A percentile compares a stretch with the other conserved stretches of the same genome.
Conservation (phyloP, 805 yeast genomes). For the Candida nanaspora region DNA sequence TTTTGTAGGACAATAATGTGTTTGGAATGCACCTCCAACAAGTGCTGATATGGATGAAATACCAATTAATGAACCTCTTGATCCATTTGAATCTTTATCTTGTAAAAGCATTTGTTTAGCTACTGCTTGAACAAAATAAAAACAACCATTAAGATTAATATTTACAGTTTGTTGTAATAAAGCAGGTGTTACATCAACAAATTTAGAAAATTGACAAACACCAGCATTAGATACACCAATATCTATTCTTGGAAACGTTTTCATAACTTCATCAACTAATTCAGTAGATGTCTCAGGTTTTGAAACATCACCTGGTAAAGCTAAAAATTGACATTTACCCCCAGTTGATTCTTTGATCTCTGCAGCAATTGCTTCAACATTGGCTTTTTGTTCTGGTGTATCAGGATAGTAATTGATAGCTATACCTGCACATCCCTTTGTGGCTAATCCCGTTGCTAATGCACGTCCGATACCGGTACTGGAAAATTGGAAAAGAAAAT, state of each 20-base stretch:
- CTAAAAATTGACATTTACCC: conserved; percentile 15
- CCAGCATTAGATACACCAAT: conserved; percentile 42
- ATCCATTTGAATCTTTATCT: conserved; percentile 18
- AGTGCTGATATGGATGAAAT: conserved; percentile 35
- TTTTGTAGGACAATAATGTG: conserved; percentile 41
- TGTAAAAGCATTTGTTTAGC: conserved; percentile 37
- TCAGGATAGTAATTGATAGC: conserved; percentile 28
- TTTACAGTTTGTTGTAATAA: conserved; percentile 27
- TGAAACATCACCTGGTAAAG: conserved; percentile 39
- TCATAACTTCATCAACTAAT: conserved; percentile 26
- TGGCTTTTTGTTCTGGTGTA: conserved; percentile 12
- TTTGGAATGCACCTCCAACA: conserved; percentile 39
- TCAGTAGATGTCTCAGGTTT: conserved; percentile 28
- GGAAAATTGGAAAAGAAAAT: background rate
- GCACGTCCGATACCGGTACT: conserved; percentile 40
- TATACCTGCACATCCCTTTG: conserved; percentile 33
- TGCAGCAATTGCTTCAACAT: conserved; percentile 15
- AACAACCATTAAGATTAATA: conserved; percentile 37
- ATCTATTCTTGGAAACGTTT: conserved; percentile 31
- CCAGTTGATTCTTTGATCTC: conserved; percentile 19
- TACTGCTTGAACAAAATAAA: conserved; percentile 39
- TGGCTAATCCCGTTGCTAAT: conserved; percentile 34
- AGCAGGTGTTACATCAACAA: conserved; percentile 33
- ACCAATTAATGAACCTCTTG: conserved; percentile 41
- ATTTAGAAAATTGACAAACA: conserved; percentile 33